Base-by-base conservation (phyloP, 2,329 filamentous ascomycete genomes). In the Annulohypoxylon truncatum region DNA sequence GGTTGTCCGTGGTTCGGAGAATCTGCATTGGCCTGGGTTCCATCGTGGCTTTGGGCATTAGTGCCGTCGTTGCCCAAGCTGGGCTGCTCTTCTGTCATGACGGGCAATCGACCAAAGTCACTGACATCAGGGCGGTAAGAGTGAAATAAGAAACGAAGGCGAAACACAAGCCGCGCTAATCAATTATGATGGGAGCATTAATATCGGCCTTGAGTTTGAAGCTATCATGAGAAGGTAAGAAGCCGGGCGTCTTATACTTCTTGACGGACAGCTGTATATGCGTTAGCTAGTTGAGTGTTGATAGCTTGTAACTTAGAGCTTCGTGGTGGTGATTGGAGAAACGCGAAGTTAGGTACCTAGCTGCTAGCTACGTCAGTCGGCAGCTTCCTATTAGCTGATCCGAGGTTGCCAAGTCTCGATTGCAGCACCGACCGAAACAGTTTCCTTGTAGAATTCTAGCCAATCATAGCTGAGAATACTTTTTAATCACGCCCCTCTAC, bases 21-120 rank as follows among this genome's bases (percentile, higher is more conserved):
- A 24, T 31, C 53, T 13, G 50, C 28, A 6, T 15, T 31, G 3
- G 35, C 12, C 22, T 64, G 50, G 13, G 31, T 20, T 35, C 28
- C 13, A 18, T 48, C 67, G 31, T 61, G 46, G 13, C 35, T 56
- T 18, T 44, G 35, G 2, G 15, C 33, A 4, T 29, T 52, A 29
- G 9, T 60, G 6, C 24, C 46, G 59, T 68, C 71, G 48, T 76
- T 74, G 75, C 75, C 77, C 73, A 69, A 70, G 62, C 73, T 71
- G 71, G 79, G 77, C 75, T 78, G 75, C 75, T 75, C 76, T 72
- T 81, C 77, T 75, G 80, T 82, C 81, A 83, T 83, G 75, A 72
- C 75, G 70, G 77, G 76, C 73, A 69, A 66, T 66, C 62, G 68
- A 56, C 61, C 61, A 57, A 46, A 59, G 54, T 52, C 52, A 29